Evolutionary conservation across 208 protist species (phyloP), one percentile per base, ranked within the genome.

Genomic region (Crithidia sp.): DNA sequence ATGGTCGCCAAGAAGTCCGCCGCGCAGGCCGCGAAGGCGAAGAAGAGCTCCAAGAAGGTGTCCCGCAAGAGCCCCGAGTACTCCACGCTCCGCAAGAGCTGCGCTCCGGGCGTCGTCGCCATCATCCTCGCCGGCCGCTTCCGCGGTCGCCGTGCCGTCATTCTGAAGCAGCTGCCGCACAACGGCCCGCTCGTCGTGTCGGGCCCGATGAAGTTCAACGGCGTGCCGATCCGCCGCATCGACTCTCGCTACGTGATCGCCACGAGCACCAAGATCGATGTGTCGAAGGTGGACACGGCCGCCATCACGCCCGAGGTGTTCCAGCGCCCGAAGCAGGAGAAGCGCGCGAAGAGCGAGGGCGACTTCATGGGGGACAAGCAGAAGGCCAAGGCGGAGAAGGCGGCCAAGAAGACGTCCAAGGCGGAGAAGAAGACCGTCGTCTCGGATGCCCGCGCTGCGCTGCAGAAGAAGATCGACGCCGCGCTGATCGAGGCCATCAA

Each of bases 171-270:
- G 89, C 92, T 99, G 64, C 81, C 91, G 43, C 55, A 87, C 58
- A 98, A 97, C 70, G 98, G 98, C 74, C 90, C 99, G 7, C 89
- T 99, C 10, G 92, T 99, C 59, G 91, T 99, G 67, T 98, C 97
- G 65, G 98, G 98, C 79, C 85, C 89, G 64, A 97, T 93, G 84
- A 96, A 95, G 85, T 76, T 99, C 83, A 99, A 99, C 84, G 98
- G 98, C 87, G 98, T 99, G 59, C 98, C 98, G 57, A 89, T 99
- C 53, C 95, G 98, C 62, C 96, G 98, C 79, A 96, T 99, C 71
- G 90, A 99, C 88, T 97, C 98, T 76, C 89, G 93, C 71, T 99
- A 99, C 85, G 90, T 99, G 77, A 99, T 99, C 67, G 98, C 98
- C 67, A 99, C 99, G 55, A 98, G 92, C 74, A 99, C 98, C 55